phyloP scores from a whole-genome alignment of 1,139 yeast species.

The Yamadazyma pseudoaaseri region DNA sequence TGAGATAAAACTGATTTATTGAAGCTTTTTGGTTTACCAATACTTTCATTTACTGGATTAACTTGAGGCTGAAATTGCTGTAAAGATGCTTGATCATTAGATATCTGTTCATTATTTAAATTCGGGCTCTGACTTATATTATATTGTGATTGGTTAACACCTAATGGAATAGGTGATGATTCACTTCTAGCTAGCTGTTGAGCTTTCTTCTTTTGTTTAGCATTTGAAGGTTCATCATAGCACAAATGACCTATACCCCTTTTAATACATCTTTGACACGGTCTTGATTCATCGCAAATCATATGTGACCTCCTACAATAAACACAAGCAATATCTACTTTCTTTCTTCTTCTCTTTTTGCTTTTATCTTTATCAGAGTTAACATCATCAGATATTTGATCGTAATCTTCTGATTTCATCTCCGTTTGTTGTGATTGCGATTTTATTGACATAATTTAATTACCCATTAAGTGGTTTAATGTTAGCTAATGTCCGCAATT shows the following conservation, averaged over 20 bases:
- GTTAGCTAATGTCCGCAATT: no score
- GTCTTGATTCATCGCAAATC: constrained; percentile 87
- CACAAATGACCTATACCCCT: constrained; percentile 89
- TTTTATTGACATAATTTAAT: no score
- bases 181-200: constrained; percentile 22
- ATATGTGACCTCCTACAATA: constrained; percentile 92
- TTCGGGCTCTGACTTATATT: neutral
- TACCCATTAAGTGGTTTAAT: no score
- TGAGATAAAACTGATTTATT: constrained; percentile 39
- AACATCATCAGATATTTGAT: neutral
- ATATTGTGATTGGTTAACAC: neutral
- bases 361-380: constrained; percentile 7
- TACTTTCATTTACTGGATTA: constrained; percentile 8
- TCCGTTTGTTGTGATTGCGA: constrained; percentile 4
- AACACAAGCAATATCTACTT: constrained; percentile 75
- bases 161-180: constrained; percentile 7
- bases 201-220: constrained; percentile 42
- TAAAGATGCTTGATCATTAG: constrained; percentile 2
- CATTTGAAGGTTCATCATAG: constrained; percentile 67
- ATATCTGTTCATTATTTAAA: neutral
- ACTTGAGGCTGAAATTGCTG: neutral
- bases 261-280: constrained; percentile 84
- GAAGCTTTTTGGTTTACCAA: constrained; percentile 9
- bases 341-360: constrained; percentile 46
- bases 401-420: constrained; percentile 5